Evolutionary conservation across 2,329 filamentous ascomycete species (phyloP), one percentile per base, ranked within the genome.

Genomic region (Fusarium subtropicale): DNA sequence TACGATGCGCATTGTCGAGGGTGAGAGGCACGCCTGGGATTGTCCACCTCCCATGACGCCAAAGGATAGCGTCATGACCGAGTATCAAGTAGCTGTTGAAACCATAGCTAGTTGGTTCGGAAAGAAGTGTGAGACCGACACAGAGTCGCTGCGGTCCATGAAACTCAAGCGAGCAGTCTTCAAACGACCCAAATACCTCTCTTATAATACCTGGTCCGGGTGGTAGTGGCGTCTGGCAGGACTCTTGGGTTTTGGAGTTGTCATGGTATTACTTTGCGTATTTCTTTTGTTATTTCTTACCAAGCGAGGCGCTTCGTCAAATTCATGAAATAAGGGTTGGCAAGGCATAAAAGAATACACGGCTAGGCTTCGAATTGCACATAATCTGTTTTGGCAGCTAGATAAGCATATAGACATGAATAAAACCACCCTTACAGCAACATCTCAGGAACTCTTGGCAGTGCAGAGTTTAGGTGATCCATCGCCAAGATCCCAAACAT

Each of bases 11-110:
- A 68, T 85, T 11, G 83, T 85, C 5, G 71, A 80, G 36, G 79
- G 79, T 12, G 83, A 84, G 68, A 81, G 80, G 59, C 83, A 85
- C 60, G 83, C 78, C 2, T 85, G 83, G 83, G 83, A 85, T 64
- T 84, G 83, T 44, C 82, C 83, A 1, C 78, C 79, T 4, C 82
- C 83, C 5, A 75, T 84, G 66, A 68, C 78, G 2, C 81, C 81
- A 11, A 84, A 85, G 55, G 77, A 79, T 22, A 83, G 79, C 33
- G 82, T 83, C 16, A 67, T 62, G n/a, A 71, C 79, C n/a, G 83
- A 85, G 66, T 85, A 85, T 56, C 76, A 76, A n/a, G 79, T 81
- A 47, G 81, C 83, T 5, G 78, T 82, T 1, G 74, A 79, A 31
- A 75, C 77, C 12, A 79, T 85, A 20, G 79, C 79, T 45, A 71